Base-by-base conservation (phyloP, 768 basidiomycete genomes). In the Termitomyces eurrhizus region DNA sequence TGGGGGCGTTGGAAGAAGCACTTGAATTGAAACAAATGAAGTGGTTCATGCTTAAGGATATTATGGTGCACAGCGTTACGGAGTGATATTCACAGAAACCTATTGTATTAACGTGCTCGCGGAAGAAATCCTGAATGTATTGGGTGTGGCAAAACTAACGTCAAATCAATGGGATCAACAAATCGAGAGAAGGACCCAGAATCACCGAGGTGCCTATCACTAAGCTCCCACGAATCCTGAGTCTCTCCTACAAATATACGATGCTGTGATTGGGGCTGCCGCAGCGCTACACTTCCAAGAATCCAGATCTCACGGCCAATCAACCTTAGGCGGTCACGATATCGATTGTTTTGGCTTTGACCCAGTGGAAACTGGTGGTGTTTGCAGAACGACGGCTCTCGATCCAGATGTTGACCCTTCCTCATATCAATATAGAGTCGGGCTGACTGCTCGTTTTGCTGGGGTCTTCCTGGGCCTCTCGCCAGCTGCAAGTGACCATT, bases 211-310 rank as follows among this genome's bases (percentile, higher is more conserved):
- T 33, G 54, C 16, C 12, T 26, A 3, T 63, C 62, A 5, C 67
- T 63, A 18, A 68, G 41, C 21, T 62, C 68, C 75, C 75, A 77
- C 8, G 63, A 67, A 12, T 67, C 65, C 48, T 75, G 74, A 13
- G 70, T 56, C 0, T 64, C 64, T 39, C 76, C 75, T 7, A 75
- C 61, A 41, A 71, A 76, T 2, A 74, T 53, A 32, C 70, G 68
- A 29, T 58, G 64, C 41, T 52, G 60, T 36, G 51, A 12, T 53
- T 24, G n/a, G 26, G 52, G 12, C 44, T 21, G 41, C 9, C 11
- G 41, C 35, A 21, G 49, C 1, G 24, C 24, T 45, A 7, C 13
- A 36, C 8, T 33, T 4, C 51, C 51, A 24, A 56, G 57, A 26
- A 44, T n/a, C n/a, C n/a, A n/a, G n/a, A 56, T 21, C 21, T 21